Base-by-base conservation (phyloP, 495 filamentous ascomycete genomes). In the Umbilicaria muhlenbergii region DNA sequence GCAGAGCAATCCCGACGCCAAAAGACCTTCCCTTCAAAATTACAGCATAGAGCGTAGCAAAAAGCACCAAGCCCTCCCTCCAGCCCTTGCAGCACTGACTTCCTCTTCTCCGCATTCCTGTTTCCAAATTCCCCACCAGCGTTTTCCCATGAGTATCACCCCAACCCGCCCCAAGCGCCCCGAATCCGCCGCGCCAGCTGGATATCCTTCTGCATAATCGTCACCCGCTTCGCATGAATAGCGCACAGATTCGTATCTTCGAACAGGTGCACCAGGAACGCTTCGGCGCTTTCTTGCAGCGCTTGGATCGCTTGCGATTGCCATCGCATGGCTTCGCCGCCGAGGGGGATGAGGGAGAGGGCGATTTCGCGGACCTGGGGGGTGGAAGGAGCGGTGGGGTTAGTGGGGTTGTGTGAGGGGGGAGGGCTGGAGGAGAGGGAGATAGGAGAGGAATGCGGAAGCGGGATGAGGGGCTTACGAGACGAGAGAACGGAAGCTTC, bases 201-300 rank as follows among this genome's bases (percentile, higher is more conserved):
- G 36, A 94, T 88, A 61, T 94, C 87, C 60, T 91, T 92, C 57
- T 94, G 86, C 87, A 94, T 94, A 51, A 96, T 93, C 1, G 89
- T 96, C 6, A 96, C 88, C 24, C 89, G 71, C 66, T 94, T 95
- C 35, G 89, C 89, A 58, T 96, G 89, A 24, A 96, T 82, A 14
- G 89, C 89, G 63, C 89, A 91, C 21, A 96, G 71, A 63, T 95
- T 94, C 16, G 86, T 83, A 58, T 96, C 89, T 59, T 94, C 87
- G 61, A 96, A 96, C 0, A 96, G 61, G 62, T 93, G 86, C 13
- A 95, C 83, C 14, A 96, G 69, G 60, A 89, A 96, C 0, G 89
- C 89, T 55, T 96, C 89, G 2, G 85, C 71, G 3, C 88, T 82
- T 66, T 96, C 89, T 52, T 96, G 89, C 6, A 96, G 68, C 3